Conservation (phyloP, 176 grass and related monocot species). For the Triticum timopheevii region DNA sequence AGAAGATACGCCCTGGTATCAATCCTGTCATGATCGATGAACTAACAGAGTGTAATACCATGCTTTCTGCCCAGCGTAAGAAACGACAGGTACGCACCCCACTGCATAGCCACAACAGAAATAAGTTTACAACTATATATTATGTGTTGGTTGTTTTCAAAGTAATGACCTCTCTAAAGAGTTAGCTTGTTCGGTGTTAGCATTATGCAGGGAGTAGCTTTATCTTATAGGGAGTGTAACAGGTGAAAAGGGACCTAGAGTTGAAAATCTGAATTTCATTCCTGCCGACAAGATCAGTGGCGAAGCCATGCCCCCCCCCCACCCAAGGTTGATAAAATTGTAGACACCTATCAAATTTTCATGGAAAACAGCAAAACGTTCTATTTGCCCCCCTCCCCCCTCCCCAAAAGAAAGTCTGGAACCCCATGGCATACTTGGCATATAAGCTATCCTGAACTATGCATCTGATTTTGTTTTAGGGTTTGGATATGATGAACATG, state of each 20-base stretch:
- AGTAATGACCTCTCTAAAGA: background rate
- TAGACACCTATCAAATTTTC: too few species aligned
- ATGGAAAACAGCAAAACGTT: too few species aligned
- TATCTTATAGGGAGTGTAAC: background rate
- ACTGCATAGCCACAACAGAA: background rate
- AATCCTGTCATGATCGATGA: slow-evolving; percentile 79
- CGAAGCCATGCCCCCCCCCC: background rate
- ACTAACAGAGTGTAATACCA: slow-evolving; percentile 88
- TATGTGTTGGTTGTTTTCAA: background rate
- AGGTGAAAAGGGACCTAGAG: background rate
- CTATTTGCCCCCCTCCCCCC: too few species aligned
- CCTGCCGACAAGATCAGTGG: background rate
- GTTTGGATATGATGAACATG: background rate
- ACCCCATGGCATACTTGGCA: background rate
- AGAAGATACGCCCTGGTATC: slow-evolving; percentile 93
- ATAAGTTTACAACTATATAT: background rate
- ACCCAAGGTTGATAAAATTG: too few species aligned
- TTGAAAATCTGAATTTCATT: background rate
- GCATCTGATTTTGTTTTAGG: background rate
- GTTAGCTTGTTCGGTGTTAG: slow-evolving; percentile 1
- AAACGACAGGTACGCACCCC: slow-evolving; percentile 75
- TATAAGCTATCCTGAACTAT: background rate
- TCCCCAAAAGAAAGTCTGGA: background rate
- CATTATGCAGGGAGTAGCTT: background rate
- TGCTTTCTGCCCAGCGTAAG: slow-evolving; percentile 94